These are phyloP conservation scores for Theobroma cacao DNA, from an alignment of 345 rosid genomes.

Conservation along the genomic window DNA sequence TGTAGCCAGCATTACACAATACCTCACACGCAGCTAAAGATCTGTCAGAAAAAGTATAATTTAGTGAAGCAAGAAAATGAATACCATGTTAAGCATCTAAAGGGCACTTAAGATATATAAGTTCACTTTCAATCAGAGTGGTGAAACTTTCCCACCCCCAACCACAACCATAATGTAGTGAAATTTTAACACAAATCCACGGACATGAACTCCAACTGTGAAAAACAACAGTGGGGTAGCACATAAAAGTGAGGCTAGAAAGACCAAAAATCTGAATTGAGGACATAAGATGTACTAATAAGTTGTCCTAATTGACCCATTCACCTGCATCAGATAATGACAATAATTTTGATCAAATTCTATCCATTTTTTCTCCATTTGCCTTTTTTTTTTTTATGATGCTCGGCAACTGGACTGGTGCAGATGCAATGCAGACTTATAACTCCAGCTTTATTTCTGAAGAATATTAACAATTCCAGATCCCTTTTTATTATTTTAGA, in stretches of 20 bases:
- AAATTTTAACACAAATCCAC: background rate
- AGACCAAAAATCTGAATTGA: background rate
- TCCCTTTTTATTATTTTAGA: background rate
- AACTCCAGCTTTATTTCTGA: background rate
- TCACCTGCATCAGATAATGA: background rate
- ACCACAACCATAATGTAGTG: background rate
- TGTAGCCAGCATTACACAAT: slow-evolving; percentile 66
- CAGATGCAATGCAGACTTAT: background rate
- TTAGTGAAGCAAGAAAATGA: slow-evolving; percentile 9
- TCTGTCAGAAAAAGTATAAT: slow-evolving; percentile 38
- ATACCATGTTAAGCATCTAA: background rate
- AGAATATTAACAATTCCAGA: background rate
- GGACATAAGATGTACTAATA: background rate
- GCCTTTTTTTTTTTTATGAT: background rate
- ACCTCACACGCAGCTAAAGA: slow-evolving; percentile 92
- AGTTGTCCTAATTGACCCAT: background rate
- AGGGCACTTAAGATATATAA: background rate
- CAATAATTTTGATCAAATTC: background rate
- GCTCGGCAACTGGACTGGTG: background rate
- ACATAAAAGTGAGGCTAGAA: background rate
- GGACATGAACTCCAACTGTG: background rate
- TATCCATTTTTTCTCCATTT: background rate
- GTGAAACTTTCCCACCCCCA: background rate
- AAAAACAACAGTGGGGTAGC: background rate
- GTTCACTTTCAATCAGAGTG: background rate